Evolutionary conservation across 148 eudicot species (phyloP), one percentile per base, ranked within the genome.

Genomic region (Amaranthus palmeri): DNA sequence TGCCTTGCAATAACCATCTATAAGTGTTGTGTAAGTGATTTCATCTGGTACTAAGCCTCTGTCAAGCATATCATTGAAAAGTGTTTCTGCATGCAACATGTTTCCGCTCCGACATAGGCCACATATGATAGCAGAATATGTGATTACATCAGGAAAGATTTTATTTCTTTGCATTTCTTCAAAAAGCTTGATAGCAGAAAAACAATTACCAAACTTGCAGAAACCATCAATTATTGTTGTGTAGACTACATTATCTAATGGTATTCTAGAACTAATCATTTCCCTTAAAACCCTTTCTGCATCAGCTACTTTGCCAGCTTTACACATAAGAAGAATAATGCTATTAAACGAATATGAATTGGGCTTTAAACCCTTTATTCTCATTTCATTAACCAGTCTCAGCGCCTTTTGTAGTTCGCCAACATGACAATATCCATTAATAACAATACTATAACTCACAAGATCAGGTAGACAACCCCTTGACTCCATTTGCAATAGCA

Each of bases 1-100:
- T 36, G 83, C 81, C 79, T 95, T 95, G 90, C 98, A 95, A 61
- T 87, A 88, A 76, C 96, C 98, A 82, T 89, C 93, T 17, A 95
- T 78, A 54, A 95, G 87, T 40, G 91, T 74, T 61, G 98, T 95
- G 75, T 86, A 95, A 55, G 88, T 88, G 72, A 91, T 81, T 78
- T 79, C 90, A 83, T 95, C 97, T 9, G 86, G 88, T 70, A 72
- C 59, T 50, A 91, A 71, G 52, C 91, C 96, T 68, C 77, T 76
- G 65, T 73, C 68, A 15, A 81, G 76, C 98, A 95, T 86, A 78
- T 86, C 83, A 68, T 81, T 72, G 71, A 95, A 91, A 36, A 87
- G 79, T 70, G 81, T 79, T 46, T 86, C 80, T 47, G 98, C 97
- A 68, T 85, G 86, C 40, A 67, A 72, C 78, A 91, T 75, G 70